These are phyloP conservation scores for Candida silvatica DNA, from an alignment of 805 yeast genomes.

Conservation along the genomic window DNA sequence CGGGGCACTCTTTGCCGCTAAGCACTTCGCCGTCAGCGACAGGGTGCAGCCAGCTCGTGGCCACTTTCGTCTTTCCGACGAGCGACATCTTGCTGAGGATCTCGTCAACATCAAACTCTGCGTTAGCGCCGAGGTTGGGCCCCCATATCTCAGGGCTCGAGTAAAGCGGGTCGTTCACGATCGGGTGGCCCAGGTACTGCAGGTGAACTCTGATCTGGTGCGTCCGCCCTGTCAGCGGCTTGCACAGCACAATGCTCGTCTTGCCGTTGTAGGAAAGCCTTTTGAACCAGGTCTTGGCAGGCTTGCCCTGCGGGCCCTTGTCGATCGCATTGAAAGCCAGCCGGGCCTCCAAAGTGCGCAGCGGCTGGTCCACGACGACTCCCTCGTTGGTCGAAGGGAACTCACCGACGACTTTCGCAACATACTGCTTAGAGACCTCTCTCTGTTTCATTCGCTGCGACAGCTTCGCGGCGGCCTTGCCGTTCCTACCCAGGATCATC, in stretches of 20 bases:
- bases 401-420: slow-evolving; percentile 82
- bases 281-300: slow-evolving; percentile 64
- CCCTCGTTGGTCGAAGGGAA: slow-evolving; percentile 48
- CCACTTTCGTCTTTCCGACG: slow-evolving; percentile 62
- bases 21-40: slow-evolving; percentile 58
- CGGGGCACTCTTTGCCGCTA: slow-evolving; percentile 43
- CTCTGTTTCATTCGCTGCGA: slow-evolving; percentile 67
- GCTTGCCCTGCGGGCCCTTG: slow-evolving; percentile 47
- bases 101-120: slow-evolving; percentile 33
- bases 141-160: slow-evolving; percentile 84
- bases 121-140: slow-evolving; percentile 51
- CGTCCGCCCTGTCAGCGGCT: slow-evolving; percentile 87
- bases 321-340: slow-evolving; percentile 58
- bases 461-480: slow-evolving; percentile 69
- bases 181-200: slow-evolving; percentile 83
- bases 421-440: slow-evolving; percentile 69
- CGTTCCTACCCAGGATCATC: slow-evolving; percentile 81
- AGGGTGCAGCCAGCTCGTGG: slow-evolving; percentile 62
- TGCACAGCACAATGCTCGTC: slow-evolving; percentile 67
- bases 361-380: slow-evolving; percentile 55
- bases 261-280: slow-evolving; percentile 61
- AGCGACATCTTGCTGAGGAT: slow-evolving; percentile 44
- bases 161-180: slow-evolving; percentile 87
- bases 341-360: slow-evolving; percentile 66
- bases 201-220: slow-evolving; percentile 94